Conservation (phyloP, 495 filamentous ascomycete genomes). For the Penicillium maclennaniae region DNA sequence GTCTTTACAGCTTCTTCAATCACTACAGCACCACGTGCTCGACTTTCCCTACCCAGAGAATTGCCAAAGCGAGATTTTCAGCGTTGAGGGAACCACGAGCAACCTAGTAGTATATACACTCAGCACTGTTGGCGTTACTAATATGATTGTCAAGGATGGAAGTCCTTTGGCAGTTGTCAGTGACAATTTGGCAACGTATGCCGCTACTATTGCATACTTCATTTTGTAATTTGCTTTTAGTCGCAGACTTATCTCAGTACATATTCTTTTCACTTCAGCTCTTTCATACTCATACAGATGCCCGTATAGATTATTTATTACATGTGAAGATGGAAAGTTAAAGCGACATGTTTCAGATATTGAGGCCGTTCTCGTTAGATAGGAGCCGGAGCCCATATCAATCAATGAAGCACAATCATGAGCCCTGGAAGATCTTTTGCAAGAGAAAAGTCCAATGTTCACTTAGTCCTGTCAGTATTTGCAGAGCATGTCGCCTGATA, state of each 20-base stretch:
- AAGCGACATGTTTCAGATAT: too few species aligned
- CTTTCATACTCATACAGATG: too few species aligned
- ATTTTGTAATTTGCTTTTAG: slow-evolving; percentile 9
- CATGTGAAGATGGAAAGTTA: too few species aligned
- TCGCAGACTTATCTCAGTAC: neutral
- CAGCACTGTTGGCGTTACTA: slow-evolving; percentile 46
- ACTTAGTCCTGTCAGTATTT: too few species aligned
- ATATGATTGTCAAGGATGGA: slow-evolving; percentile 48
- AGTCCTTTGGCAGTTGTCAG: slow-evolving; percentile 43
- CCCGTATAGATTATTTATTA: too few species aligned
- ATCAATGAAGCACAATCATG: too few species aligned
- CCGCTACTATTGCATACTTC: slow-evolving; percentile 51
- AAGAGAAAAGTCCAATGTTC: too few species aligned
- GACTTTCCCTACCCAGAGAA: slow-evolving; percentile 37
- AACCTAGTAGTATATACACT: slow-evolving; percentile 43
- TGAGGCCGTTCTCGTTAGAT: too few species aligned
- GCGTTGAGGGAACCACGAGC: slow-evolving; percentile 42
- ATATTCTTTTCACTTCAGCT: neutral
- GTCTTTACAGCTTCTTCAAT: slow-evolving; percentile 75
- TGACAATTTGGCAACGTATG: slow-evolving; percentile 54
- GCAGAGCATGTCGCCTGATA: too few species aligned
- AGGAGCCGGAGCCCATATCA: too few species aligned
- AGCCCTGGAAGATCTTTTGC: too few species aligned
- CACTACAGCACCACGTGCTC: slow-evolving; percentile 49
- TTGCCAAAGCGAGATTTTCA: slow-evolving; percentile 63